These are phyloP conservation scores for Cupressus sempervirens DNA, from an alignment of 75 land plant species.

Conservation along the genomic window DNA sequence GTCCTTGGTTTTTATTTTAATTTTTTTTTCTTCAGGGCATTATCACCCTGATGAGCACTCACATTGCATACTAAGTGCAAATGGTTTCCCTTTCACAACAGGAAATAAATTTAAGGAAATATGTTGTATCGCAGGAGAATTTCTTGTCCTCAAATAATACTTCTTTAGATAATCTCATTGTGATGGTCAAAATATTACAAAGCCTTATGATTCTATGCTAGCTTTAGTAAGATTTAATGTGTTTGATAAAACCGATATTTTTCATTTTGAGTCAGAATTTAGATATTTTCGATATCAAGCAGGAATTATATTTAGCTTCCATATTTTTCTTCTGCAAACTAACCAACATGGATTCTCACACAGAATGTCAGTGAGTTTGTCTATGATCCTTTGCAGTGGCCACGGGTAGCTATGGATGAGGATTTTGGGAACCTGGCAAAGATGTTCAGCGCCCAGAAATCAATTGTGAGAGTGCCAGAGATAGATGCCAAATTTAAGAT, in stretches of 20 bases:
- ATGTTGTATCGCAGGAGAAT: background rate
- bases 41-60: background rate
- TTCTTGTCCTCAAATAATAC: background rate
- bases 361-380: slow-evolving; percentile 71
- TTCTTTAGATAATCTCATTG: background rate
- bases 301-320: background rate
- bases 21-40: background rate
- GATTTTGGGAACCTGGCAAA: slow-evolving; percentile 65
- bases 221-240: background rate
- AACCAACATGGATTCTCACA: slow-evolving; percentile 16
- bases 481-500: slow-evolving; percentile 80
- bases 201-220: background rate
- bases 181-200: background rate
- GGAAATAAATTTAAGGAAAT: background rate
- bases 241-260: background rate
- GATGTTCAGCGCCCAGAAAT: slow-evolving; percentile 68
- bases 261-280: background rate
- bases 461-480: slow-evolving; percentile 69
- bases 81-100: background rate
- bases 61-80: background rate
- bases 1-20: background rate
- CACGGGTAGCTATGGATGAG: slow-evolving; percentile 68
- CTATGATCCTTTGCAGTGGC: slow-evolving; percentile 85
- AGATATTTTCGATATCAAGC: background rate
- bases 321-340: background rate